phyloP scores from a whole-genome alignment of 2,329 filamentous ascomycete genomes.

The Epichloe baconii region DNA sequence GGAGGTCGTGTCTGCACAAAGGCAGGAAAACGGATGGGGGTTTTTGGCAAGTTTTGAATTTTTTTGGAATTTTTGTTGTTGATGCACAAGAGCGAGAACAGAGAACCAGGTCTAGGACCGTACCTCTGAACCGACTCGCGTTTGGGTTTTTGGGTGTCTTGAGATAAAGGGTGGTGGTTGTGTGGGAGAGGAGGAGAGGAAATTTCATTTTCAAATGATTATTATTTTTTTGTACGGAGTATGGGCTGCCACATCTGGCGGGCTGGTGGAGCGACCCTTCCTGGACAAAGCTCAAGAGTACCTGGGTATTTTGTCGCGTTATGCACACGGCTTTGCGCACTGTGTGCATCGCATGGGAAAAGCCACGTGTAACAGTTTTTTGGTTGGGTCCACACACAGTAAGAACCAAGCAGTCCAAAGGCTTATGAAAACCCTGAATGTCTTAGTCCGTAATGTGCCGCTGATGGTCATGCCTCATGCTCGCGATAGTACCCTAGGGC shows the following conservation, averaged over 20 bases:
- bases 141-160: constrained; percentile 27
- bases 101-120: constrained; percentile 45
- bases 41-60: constrained; percentile 44
- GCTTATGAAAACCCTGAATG: background rate
- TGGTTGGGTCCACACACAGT: too few species aligned
- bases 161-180: constrained; percentile 37
- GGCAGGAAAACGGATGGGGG: constrained; percentile 30
- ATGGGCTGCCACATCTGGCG: constrained; percentile 7
- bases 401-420: too few species aligned
- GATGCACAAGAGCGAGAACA: constrained; percentile 44
- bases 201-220: constrained; percentile 21
- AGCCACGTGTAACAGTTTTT: too few species aligned
- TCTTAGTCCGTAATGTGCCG: background rate
- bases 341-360: background rate
- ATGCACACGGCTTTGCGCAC: background rate
- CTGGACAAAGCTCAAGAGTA: background rate
- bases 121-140: constrained; percentile 41
- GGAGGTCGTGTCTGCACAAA: constrained; percentile 16
- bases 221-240: constrained; percentile 12
- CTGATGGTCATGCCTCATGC: too few species aligned
- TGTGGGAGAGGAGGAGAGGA: constrained; percentile 28
- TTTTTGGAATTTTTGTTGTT: constrained; percentile 44
- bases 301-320: background rate
- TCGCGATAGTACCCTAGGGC: too few species aligned
- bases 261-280: constrained; percentile 11